Conservation (phyloP, 2,329 filamentous ascomycete genomes). For the Cercospora sojina region DNA sequence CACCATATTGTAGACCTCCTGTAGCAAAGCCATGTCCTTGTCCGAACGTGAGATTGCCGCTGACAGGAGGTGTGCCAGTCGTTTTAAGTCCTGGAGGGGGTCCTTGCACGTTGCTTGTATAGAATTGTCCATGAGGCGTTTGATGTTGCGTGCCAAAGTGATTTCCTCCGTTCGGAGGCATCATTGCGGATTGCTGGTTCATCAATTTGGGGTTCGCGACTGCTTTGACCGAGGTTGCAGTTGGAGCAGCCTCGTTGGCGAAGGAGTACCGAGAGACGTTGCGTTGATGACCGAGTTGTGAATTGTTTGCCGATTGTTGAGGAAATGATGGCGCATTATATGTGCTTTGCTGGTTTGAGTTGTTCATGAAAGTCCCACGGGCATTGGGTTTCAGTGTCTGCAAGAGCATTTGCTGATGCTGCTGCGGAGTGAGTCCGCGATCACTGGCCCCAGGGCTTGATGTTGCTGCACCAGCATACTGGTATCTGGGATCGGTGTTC, state of each 20-base stretch:
- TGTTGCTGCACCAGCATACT: constrained; percentile 44
- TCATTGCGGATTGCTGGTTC: constrained; percentile 85
- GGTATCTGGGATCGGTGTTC: constrained; percentile 34
- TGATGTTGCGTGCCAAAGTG: constrained; percentile 57
- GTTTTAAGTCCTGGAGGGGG: constrained; percentile 95
- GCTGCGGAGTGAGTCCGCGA: constrained; percentile 76
- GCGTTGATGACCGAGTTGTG: constrained; percentile 64
- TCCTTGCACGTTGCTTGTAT: constrained; percentile 80
- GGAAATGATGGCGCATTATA: constrained; percentile 39
- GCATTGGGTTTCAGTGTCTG: constrained; percentile 54
- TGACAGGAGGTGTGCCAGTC: constrained; percentile 85
- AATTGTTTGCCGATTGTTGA: constrained; percentile 20
- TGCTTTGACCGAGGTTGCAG: constrained; percentile 66
- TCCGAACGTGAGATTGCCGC: constrained; percentile 78
- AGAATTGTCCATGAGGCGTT: constrained; percentile 66
- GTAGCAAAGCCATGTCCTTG: constrained; percentile 82
- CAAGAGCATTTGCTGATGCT: constrained; percentile 67
- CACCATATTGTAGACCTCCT: constrained; percentile 61
- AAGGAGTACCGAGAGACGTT: constrained; percentile 88
- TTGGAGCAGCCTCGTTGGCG: constrained; percentile 67
- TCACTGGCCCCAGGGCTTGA: constrained; percentile 59
- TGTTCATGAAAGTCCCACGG: constrained; percentile 46
- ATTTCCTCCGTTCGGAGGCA: constrained; percentile 54
- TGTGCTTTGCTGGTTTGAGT: constrained; percentile 48
- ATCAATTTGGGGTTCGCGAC: constrained; percentile 76